Percentiles rank a stretch among this genome's conserved stretches.
Conservation (phyloP, 768 basidiomycete genomes). For the Sistotremastrum suecicum region DNA sequence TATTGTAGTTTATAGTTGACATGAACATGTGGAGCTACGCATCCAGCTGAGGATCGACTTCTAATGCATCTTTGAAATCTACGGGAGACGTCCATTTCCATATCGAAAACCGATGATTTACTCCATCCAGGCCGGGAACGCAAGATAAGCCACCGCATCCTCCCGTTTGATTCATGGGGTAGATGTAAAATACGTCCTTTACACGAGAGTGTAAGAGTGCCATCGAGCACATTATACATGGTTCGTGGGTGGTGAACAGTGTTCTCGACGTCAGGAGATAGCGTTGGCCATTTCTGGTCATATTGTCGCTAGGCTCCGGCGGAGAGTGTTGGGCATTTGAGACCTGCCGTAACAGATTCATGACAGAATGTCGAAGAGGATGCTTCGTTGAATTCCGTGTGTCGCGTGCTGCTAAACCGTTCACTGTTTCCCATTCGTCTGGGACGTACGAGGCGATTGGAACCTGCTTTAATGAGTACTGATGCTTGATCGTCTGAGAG, state of each 20-base stretch:
- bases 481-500: neutral
- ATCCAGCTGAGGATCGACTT: too few relatives aligned
- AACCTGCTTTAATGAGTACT: slow-evolving; percentile 27
- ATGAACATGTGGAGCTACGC: too few relatives aligned
- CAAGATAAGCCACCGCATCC: slow-evolving; percentile 72
- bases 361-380: slow-evolving; percentile 73
- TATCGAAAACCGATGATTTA: slow-evolving; percentile 82
- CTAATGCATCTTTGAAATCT: too few relatives aligned
- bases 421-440: slow-evolving; percentile 13
- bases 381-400: slow-evolving; percentile 53
- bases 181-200: slow-evolving; percentile 64
- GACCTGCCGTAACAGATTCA: slow-evolving; percentile 59
- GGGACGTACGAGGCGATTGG: slow-evolving; percentile 68
- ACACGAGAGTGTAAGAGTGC: slow-evolving; percentile 91
- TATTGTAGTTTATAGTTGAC: too few relatives aligned
- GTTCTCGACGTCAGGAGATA: slow-evolving; percentile 80
- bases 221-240: slow-evolving; percentile 98
- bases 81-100: slow-evolving; percentile 37
- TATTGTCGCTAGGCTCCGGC: neutral
- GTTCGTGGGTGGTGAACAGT: slow-evolving; percentile 89
- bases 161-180: slow-evolving; percentile 64
- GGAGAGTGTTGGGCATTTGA: slow-evolving; percentile 30
- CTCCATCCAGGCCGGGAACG: slow-evolving; percentile 65
- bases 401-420: slow-evolving; percentile 38
- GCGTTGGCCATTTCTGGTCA: slow-evolving; percentile 48